Evolutionary conservation across 1,284 basidiomycete species (phyloP).

Genomic region (Ustilago curta): DNA sequence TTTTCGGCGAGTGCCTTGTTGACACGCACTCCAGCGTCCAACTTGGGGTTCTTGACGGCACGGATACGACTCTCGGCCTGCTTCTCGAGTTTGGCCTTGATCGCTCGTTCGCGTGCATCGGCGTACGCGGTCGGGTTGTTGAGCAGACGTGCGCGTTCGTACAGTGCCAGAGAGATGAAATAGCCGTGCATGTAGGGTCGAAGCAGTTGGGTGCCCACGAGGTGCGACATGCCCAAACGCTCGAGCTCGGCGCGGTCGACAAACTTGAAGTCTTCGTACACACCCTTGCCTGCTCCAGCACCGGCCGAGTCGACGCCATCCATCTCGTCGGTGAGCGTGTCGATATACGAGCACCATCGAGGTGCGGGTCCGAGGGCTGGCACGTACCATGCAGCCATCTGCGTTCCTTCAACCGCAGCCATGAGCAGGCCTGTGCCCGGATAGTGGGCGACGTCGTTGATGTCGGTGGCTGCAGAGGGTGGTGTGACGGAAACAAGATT

Average conservation of each 20-base stretch:
- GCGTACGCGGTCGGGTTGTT: slow-evolving; percentile 95
- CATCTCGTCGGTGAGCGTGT: slow-evolving; percentile 81
- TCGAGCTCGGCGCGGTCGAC: slow-evolving; percentile 88
- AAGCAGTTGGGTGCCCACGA: slow-evolving; percentile 91
- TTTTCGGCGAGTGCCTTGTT: slow-evolving; percentile 93
- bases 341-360: slow-evolving; percentile 95
- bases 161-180: slow-evolving; percentile 93
- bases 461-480: slow-evolving; percentile 84
- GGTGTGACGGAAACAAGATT: slow-evolving; percentile 96
- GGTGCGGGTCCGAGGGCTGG: slow-evolving; percentile 96
- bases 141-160: slow-evolving; percentile 93
- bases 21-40: slow-evolving; percentile 75
- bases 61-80: slow-evolving; percentile 93
- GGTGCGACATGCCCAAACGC: slow-evolving; percentile 81
- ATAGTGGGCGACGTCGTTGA: slow-evolving; percentile 67
- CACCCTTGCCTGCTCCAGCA: slow-evolving; percentile 69
- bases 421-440: slow-evolving; percentile 66
- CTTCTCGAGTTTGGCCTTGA: slow-evolving; percentile 90
- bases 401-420: slow-evolving; percentile 66
- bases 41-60: slow-evolving; percentile 49
- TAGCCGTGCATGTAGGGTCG: slow-evolving; percentile 99
- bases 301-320: slow-evolving; percentile 86
- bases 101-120: slow-evolving; percentile 88
- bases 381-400: slow-evolving; percentile 76
- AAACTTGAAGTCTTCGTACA: slow-evolving; percentile 98